Percentiles rank a stretch among this genome's conserved stretches.
These are phyloP conservation scores for Leccinum rimulosum DNA, from an alignment of 768 basidiomycete genomes.

Conservation along the genomic window DNA sequence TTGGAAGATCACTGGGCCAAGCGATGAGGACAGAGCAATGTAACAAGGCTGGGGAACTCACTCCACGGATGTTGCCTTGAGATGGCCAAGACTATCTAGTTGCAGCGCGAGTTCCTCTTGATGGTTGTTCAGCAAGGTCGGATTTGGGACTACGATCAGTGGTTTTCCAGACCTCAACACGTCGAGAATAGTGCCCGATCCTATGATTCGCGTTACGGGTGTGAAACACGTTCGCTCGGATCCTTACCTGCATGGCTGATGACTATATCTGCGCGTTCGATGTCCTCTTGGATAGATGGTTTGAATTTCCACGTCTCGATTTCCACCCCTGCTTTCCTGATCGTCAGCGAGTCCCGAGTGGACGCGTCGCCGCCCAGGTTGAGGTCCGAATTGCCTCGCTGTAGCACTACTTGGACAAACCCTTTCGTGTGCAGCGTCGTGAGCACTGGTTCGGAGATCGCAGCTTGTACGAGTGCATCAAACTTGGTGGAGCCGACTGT, in stretches of 20 bases:
- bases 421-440: slow-evolving; percentile 50
- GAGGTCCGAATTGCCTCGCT: slow-evolving; percentile 72
- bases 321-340: slow-evolving; percentile 39
- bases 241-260: slow-evolving; percentile 90
- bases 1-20: slow-evolving; percentile 48
- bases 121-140: slow-evolving; percentile 87
- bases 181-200: slow-evolving; percentile 92
- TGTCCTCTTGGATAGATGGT: slow-evolving; percentile 64
- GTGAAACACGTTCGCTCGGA: not conserved
- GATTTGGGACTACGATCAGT: slow-evolving; percentile 87
- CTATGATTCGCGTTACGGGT: slow-evolving; percentile 45
- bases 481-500: slow-evolving; percentile 92
- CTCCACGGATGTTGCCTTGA: slow-evolving; percentile 56
- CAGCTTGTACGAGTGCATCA: slow-evolving; percentile 64
- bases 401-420: slow-evolving; percentile 63
- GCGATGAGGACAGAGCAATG: slow-evolving; percentile 7
- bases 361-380: slow-evolving; percentile 23
- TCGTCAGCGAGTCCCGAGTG: slow-evolving; percentile 12
- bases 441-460: slow-evolving; percentile 59
- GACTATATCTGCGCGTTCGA: slow-evolving; percentile 67
- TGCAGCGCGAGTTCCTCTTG: slow-evolving; percentile 84
- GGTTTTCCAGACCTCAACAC: slow-evolving; percentile 72
- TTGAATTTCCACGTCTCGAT: slow-evolving; percentile 76
- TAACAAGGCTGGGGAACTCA: slow-evolving; percentile 35
- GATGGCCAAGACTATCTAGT: slow-evolving; percentile 55